Evolutionary conservation across 208 protist genomes (phyloP).

Genomic region (Acanthamoeba royreba): DNA sequence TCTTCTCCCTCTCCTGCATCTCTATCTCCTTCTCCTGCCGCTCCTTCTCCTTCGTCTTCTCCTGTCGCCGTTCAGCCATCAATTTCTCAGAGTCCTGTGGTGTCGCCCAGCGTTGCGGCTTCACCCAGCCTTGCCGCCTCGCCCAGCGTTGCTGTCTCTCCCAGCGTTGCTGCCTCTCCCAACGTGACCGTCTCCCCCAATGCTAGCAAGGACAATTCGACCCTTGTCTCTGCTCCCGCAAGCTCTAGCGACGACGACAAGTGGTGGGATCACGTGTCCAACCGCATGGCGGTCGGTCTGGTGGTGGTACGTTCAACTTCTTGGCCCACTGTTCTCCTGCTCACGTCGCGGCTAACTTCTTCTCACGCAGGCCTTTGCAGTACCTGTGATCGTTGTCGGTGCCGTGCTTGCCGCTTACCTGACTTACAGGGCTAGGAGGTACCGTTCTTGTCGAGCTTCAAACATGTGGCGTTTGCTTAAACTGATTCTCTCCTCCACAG

Average conservation of each 20-base stretch:
- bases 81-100: neutral
- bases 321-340: neutral
- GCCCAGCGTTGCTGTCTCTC: neutral
- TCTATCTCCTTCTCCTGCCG: neutral
- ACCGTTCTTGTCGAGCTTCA: too few relatives aligned
- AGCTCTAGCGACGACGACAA: neutral
- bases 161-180: neutral
- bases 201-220: neutral
- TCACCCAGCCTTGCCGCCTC: neutral
- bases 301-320: neutral
- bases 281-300: neutral
- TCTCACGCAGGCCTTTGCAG: neutral
- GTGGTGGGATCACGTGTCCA: neutral
- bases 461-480: too few relatives aligned
- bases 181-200: neutral
- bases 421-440: neutral
- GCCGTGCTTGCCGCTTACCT: neutral
- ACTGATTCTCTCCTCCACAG: too few relatives aligned
- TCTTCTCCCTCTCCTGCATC: neutral
- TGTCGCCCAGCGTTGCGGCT: neutral
- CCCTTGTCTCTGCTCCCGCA: neutral
- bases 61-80: neutral
- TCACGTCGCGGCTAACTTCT: neutral
- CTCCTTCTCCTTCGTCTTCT: neutral
- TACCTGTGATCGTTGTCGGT: neutral